phyloP scores from a whole-genome alignment of 345 rosid genomes.

The Aurinia saxatilis region DNA sequence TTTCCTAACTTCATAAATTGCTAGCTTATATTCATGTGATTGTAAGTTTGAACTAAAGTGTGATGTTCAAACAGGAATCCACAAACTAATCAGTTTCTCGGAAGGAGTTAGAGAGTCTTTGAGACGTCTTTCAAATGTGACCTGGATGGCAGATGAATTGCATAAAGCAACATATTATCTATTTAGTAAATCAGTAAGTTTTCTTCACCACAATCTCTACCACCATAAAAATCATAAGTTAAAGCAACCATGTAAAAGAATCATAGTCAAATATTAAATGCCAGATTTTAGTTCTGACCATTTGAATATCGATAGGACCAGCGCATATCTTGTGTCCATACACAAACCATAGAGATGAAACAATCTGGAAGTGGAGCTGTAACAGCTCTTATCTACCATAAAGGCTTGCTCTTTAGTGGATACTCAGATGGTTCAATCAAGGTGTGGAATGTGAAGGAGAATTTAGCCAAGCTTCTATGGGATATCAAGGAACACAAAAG shows the following conservation, averaged over 20 bases:
- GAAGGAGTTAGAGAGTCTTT: constrained; percentile 85
- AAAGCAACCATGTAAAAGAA: background rate
- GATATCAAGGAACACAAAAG: constrained; percentile 68
- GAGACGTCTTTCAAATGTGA: constrained; percentile 72
- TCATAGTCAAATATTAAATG: background rate
- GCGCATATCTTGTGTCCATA: constrained; percentile 90
- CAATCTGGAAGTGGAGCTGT: constrained; percentile 64
- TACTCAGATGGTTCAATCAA: constrained; percentile 77
- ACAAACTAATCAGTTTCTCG: constrained; percentile 65
- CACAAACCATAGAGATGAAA: constrained; percentile 71
- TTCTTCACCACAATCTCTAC: constrained; percentile 7
- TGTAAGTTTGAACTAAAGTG: constrained; percentile 11
- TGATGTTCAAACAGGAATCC: constrained; percentile 49
- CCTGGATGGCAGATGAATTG: constrained; percentile 95
- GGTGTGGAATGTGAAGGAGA: constrained; percentile 68
- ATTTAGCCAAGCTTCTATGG: constrained; percentile 52
- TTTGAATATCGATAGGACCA: constrained; percentile 33
- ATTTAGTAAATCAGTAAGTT: constrained; percentile 67
- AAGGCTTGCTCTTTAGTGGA: constrained; percentile 82
- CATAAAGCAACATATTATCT: constrained; percentile 79
- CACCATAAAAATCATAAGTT: background rate
- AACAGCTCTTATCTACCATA: constrained; percentile 76
- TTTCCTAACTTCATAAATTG: background rate
- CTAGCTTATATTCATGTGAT: background rate
- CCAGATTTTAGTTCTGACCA: background rate